Evolutionary conservation across 441 rosid species (phyloP).

Genomic region (Erodium moschatum): DNA sequence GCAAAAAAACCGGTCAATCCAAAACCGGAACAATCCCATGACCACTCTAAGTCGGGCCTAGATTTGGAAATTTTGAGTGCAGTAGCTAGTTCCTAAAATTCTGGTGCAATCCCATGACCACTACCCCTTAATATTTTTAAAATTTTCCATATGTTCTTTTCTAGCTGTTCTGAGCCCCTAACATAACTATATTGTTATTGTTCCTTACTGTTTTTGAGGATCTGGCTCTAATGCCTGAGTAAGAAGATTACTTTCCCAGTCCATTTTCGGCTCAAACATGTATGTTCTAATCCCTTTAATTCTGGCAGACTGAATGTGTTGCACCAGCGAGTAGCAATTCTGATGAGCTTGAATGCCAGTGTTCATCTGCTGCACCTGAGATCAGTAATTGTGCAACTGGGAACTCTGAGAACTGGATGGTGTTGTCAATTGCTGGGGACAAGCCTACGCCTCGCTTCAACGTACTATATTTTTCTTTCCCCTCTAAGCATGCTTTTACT

Average conservation of each 20-base stretch:
- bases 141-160: too few species aligned
- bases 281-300: conserved; percentile 17
- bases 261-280: neutral
- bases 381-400: conserved; percentile 33
- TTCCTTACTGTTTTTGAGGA: neutral
- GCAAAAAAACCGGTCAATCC: too few species aligned
- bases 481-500: neutral
- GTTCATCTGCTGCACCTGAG: conserved; percentile 41
- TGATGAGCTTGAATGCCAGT: conserved; percentile 45
- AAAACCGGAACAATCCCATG: too few species aligned
- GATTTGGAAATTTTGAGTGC: too few species aligned
- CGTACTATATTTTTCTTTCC: conserved; percentile 27
- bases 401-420: conserved; percentile 79
- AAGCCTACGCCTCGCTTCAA: conserved; percentile 77
- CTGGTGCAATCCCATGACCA: too few species aligned
- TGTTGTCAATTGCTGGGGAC: conserved; percentile 60
- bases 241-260: neutral
- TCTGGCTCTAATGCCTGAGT: neutral
- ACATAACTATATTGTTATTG: neutral
- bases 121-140: too few species aligned
- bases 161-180: too few species aligned
- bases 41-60: too few species aligned
- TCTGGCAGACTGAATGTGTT: conserved; percentile 44
- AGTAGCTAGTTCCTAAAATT: too few species aligned
- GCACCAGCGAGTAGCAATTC: conserved; percentile 37